phyloP scores from a whole-genome alignment of 2,329 filamentous ascomycete species.

The Diaporthe helianthi region DNA sequence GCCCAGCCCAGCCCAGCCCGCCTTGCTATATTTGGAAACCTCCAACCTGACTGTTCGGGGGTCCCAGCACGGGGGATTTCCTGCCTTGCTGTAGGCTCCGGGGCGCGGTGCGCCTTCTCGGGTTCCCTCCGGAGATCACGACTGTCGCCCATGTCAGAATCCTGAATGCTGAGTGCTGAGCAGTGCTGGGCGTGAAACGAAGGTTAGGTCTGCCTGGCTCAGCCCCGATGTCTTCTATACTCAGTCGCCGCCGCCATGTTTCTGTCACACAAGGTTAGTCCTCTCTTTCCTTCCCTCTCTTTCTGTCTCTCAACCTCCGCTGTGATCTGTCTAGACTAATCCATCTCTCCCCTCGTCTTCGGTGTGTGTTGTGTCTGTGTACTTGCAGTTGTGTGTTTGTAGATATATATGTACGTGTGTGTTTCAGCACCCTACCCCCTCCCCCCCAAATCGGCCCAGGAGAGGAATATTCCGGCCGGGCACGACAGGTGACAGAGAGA shows the following conservation, averaged over 20 bases:
- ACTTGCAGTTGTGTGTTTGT: too few relatives aligned
- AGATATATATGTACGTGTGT: neutral
- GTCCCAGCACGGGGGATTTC: neutral
- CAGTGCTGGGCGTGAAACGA: constrained; percentile 3
- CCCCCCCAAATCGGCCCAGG: neutral
- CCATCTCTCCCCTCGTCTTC: neutral
- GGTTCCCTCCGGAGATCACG: constrained; percentile 17
- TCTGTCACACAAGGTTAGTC: neutral
- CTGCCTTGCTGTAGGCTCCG: neutral
- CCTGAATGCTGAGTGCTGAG: neutral
- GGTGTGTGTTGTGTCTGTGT: neutral
- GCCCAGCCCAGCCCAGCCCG: too few relatives aligned
- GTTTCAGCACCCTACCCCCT: neutral
- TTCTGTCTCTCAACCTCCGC: neutral
- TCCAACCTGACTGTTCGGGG: neutral
- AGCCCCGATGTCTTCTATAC: neutral
- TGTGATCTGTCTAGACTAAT: too few relatives aligned
- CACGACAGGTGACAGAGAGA: too few relatives aligned
- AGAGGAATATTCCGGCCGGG: too few relatives aligned
- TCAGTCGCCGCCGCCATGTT: neutral
- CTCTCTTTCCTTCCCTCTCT: neutral
- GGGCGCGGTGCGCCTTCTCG: neutral
- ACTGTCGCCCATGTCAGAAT: neutral
- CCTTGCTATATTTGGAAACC: constrained; percentile 24
- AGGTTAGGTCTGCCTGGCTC: constrained; percentile 6